Percentiles rank a stretch among this genome's conserved stretches.
phyloP scores from a whole-genome alignment of 2,329 filamentous ascomycete genomes.

The Septoria petroselini region DNA sequence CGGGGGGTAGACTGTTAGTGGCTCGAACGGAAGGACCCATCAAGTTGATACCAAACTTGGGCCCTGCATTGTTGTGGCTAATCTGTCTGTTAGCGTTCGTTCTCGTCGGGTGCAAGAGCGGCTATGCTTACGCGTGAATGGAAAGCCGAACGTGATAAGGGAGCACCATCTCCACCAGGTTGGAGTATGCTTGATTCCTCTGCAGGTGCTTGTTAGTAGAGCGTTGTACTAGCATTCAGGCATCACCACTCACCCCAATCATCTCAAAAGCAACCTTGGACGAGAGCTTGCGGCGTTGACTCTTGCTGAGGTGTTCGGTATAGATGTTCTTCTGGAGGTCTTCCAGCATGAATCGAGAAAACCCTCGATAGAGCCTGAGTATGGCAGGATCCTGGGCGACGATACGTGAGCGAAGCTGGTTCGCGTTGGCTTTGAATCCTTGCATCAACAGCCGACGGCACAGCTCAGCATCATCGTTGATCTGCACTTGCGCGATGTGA shows the following conservation, averaged over 20 bases:
- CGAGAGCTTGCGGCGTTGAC: too few species aligned
- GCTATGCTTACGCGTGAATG: constrained; percentile 8
- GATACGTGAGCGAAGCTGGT: constrained; percentile 1
- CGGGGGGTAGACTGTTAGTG: constrained; percentile 1
- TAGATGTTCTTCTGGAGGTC: constrained; percentile 4
- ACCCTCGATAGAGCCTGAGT: constrained; percentile 7
- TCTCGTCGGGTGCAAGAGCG: not conserved
- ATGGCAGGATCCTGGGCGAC: constrained; percentile 1
- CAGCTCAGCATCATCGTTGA: constrained; percentile 10
- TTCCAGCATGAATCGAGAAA: constrained; percentile 11
- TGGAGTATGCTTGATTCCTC: constrained; percentile 13
- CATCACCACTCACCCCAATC: too few species aligned
- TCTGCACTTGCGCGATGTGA: not conserved
- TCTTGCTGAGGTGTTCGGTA: not conserved
- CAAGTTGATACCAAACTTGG: constrained; percentile 11
- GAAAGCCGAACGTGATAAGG: constrained; percentile 9
- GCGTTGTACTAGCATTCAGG: too few species aligned
- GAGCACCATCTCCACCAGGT: constrained; percentile 7
- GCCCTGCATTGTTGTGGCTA: constrained; percentile 10
- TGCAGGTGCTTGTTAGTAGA: not conserved
- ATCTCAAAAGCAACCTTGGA: too few species aligned
- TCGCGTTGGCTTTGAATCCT: constrained; percentile 4
- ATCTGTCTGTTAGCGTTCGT: not conserved
- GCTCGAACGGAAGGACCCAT: constrained; percentile 2
- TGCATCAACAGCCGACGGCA: constrained; percentile 6